Percentiles rank a stretch among this genome's conserved stretches.
Evolutionary conservation across 352 stramenopile genomes (phyloP).

Genomic region (Phytopythium chamaehyphon): DNA sequence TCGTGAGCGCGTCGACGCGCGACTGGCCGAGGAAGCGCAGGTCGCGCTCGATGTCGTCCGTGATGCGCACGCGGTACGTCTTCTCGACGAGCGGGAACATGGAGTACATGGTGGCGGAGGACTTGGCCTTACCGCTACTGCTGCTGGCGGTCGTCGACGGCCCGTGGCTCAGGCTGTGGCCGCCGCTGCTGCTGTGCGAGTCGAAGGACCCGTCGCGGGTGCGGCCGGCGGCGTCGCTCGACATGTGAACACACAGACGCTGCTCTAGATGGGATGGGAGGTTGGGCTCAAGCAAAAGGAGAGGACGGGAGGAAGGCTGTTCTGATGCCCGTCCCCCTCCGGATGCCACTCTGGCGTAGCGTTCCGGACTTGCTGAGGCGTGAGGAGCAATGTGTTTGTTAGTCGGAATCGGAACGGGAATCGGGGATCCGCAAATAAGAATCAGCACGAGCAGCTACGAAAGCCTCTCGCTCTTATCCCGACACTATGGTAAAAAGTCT

Average conservation of each 20-base stretch:
- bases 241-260: slow-evolving; percentile 8
- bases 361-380: no score
- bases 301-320: neutral
- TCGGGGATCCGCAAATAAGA: no score
- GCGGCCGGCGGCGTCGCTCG: slow-evolving; percentile 15
- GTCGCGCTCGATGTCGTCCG: slow-evolving; percentile 79
- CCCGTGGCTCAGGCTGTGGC: slow-evolving; percentile 1
- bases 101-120: slow-evolving; percentile 60
- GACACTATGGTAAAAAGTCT: no score
- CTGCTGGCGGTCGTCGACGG: slow-evolving; percentile 2
- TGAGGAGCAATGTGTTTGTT: no score
- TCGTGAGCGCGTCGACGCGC: slow-evolving; percentile 74
- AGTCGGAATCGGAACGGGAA: no score
- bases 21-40: slow-evolving; percentile 81
- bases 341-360: no score
- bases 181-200: slow-evolving; percentile 5
- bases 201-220: slow-evolving; percentile 14
- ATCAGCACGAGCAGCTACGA: no score
- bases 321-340: slow-evolving; percentile 8
- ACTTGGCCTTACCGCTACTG: slow-evolving; percentile 16
- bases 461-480: no score
- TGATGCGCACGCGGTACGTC: slow-evolving; percentile 74
- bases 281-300: neutral
- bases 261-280: slow-evolving; percentile 1
- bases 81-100: slow-evolving; percentile 87